Conservation (phyloP, 2,329 filamentous ascomycete genomes). For the Sarocladium strictum region DNA sequence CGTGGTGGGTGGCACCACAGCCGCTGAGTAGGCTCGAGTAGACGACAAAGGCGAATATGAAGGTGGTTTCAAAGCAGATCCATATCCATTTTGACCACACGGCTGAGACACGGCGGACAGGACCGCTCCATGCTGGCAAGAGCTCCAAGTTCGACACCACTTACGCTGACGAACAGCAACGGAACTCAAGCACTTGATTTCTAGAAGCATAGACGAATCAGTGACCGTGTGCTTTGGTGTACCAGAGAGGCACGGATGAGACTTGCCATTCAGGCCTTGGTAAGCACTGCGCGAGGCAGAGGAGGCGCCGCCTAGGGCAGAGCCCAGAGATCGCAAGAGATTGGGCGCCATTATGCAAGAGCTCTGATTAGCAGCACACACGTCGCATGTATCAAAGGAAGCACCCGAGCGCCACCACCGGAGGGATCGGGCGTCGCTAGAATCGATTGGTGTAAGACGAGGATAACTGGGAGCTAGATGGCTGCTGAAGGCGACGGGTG, state of each 20-base stretch:
- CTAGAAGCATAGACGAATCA: background rate
- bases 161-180: background rate
- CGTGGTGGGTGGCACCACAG: slow-evolving; percentile 35
- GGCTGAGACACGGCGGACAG: background rate
- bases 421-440: background rate
- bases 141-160: background rate
- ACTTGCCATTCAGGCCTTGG: background rate
- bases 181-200: background rate
- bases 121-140: background rate
- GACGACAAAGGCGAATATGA: slow-evolving; percentile 18
- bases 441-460: background rate
- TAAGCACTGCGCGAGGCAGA: background rate
- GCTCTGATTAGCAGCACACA: background rate
- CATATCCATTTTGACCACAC: slow-evolving; percentile 22
- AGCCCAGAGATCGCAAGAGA: background rate
- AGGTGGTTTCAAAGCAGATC: slow-evolving; percentile 26
- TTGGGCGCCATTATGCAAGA: slow-evolving; percentile 8
- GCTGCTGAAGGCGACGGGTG: background rate
- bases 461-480: background rate
- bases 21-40: slow-evolving; percentile 38
- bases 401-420: background rate
- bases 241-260: background rate
- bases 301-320: background rate
- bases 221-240: background rate
- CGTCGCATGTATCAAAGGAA: background rate